Evolutionary conservation across 1,284 basidiomycete species (phyloP).

Genomic region (Crucibulum parvulum): DNA sequence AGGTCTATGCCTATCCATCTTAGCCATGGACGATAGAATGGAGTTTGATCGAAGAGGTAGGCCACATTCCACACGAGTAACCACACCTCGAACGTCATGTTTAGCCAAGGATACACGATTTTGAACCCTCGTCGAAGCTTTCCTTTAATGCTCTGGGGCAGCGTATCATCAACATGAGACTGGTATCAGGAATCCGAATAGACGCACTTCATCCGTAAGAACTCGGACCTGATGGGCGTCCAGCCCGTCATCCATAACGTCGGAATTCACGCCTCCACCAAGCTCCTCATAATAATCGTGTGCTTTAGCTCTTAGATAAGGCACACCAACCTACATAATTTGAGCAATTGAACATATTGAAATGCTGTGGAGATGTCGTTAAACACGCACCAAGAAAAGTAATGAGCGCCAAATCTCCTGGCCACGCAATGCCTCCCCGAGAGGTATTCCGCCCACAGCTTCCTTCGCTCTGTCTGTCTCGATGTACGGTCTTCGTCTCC

Average conservation of each 20-base stretch:
- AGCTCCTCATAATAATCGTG: conserved; percentile 92
- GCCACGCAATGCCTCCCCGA: conserved; percentile 66
- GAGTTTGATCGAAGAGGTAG: conserved; percentile 90
- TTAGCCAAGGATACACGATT: conserved; percentile 82
- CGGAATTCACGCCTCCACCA: conserved; percentile 80
- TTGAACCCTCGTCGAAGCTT: conserved; percentile 70
- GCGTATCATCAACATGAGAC: conserved; percentile 7
- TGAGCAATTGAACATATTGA: neutral
- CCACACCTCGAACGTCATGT: conserved; percentile 81
- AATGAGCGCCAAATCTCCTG: conserved; percentile 79
- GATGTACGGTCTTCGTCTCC: conserved; percentile 75
- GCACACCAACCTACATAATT: conserved; percentile 77
- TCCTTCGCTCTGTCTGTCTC: conserved; percentile 68
- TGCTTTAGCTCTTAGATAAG: conserved; percentile 89
- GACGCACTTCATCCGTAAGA: conserved; percentile 56
- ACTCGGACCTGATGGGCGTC: conserved; percentile 49
- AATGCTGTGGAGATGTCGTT: neutral
- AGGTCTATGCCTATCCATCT: conserved; percentile 85
- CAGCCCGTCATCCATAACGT: conserved; percentile 66
- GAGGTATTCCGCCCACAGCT: conserved; percentile 70
- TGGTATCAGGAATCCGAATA: neutral
- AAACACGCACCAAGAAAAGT: conserved; percentile 69
- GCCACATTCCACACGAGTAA: conserved; percentile 86
- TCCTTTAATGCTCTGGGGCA: conserved; percentile 46
- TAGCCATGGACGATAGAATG: conserved; percentile 93